Percentiles rank a stretch among this genome's conserved stretches.
Conservation (phyloP, 2,329 filamentous ascomycete species). For the Mycosphaerella arachidis region DNA sequence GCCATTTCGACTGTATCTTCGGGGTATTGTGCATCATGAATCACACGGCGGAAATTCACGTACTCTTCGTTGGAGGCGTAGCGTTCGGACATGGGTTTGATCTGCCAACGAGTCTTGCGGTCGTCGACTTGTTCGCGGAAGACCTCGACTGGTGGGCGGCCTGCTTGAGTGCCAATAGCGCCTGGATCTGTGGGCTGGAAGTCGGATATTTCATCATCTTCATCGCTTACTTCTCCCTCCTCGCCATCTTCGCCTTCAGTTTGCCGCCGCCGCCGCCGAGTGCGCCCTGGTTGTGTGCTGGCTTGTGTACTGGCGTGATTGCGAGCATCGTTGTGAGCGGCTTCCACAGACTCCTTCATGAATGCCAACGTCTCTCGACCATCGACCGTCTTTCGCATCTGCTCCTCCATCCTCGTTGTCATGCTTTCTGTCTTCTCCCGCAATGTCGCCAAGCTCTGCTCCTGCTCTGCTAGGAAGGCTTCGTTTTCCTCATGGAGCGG, state of each 20-base stretch:
- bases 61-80: conserved; percentile 61
- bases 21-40: conserved; percentile 57
- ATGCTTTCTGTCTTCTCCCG: conserved; percentile 46
- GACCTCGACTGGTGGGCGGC: conserved; percentile 33
- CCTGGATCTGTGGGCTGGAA: conserved; percentile 39
- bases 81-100: conserved; percentile 35
- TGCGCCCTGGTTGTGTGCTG: conserved; percentile 31
- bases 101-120: conserved; percentile 43
- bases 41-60: conserved; percentile 55
- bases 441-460: conserved; percentile 39
- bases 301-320: conserved; percentile 35
- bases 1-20: conserved; percentile 52
- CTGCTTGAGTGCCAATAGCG: conserved; percentile 31
- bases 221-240: conserved; percentile 33
- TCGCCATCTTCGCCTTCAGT: conserved; percentile 22
- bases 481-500: conserved; percentile 18
- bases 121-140: conserved; percentile 38
- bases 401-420: conserved; percentile 54
- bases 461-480: conserved; percentile 35
- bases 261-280: conserved; percentile 24
- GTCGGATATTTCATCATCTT: conserved; percentile 38
- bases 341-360: conserved; percentile 42
- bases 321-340: conserved; percentile 38
- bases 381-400: conserved; percentile 57
- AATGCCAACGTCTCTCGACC: conserved; percentile 44